Evolutionary conservation across 2,329 filamentous ascomycete genomes (phyloP).

Genomic region (Calonectria naviculata): DNA sequence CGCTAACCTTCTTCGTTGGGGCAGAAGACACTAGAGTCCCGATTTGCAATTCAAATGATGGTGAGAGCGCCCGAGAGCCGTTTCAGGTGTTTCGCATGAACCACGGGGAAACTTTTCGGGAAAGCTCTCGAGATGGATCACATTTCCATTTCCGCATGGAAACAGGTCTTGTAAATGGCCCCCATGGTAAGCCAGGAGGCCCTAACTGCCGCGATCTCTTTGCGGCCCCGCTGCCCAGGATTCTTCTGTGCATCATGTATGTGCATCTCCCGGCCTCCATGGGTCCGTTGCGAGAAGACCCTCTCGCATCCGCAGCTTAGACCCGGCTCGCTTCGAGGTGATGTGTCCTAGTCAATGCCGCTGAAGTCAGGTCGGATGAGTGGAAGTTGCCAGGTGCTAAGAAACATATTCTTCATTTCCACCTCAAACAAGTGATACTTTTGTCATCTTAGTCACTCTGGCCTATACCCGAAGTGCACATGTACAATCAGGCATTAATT

Average conservation of each 20-base stretch:
- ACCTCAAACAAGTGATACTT: neutral
- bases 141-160: neutral
- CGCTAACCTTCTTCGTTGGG: slow-evolving; percentile 5
- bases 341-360: neutral
- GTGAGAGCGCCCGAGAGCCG: neutral
- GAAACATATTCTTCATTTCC: neutral
- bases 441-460: neutral
- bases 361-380: neutral
- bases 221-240: neutral
- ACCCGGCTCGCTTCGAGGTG: neutral
- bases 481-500: neutral
- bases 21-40: neutral
- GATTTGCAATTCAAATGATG: neutral
- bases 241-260: neutral
- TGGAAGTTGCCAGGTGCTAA: neutral
- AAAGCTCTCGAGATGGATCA: neutral
- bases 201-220: neutral
- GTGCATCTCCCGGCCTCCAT: neutral
- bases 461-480: neutral
- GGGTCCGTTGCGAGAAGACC: neutral
- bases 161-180: neutral
- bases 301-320: neutral
- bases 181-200: neutral
- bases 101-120: neutral
- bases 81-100: slow-evolving; percentile 16